These are phyloP conservation scores for Globisporangium alternatum DNA, from an alignment of 352 stramenopile genomes.

Conservation along the genomic window DNA sequence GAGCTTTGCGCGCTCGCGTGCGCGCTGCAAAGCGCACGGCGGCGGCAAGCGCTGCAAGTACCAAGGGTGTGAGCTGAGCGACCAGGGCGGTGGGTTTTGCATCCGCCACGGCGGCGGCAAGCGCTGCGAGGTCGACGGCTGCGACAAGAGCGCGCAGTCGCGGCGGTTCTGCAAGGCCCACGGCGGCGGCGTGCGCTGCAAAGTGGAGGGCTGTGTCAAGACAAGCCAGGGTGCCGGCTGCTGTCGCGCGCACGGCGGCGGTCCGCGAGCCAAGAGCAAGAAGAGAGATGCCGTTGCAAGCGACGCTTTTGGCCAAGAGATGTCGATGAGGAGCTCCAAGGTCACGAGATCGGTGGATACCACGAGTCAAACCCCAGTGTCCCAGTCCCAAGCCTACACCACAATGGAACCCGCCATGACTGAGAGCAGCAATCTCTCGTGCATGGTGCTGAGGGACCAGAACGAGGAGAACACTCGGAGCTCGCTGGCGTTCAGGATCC, in stretches of 20 bases:
- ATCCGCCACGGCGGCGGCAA: slow-evolving; percentile 84
- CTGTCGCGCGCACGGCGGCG: slow-evolving; percentile 45
- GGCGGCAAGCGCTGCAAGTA: slow-evolving; percentile 43
- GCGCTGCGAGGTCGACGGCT: slow-evolving; percentile 42
- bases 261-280: slow-evolving; percentile 20
- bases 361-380: background rate
- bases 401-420: background rate
- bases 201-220: slow-evolving; percentile 37
- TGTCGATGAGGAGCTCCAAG: background rate
- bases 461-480: background rate
- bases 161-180: slow-evolving; percentile 56
- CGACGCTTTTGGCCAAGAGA: background rate
- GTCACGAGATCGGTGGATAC: background rate
- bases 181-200: slow-evolving; percentile 41
- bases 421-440: background rate
- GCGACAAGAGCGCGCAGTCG: slow-evolving; percentile 52
- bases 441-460: background rate
- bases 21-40: slow-evolving; percentile 26
- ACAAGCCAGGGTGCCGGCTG: slow-evolving; percentile 44
- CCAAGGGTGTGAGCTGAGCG: slow-evolving; percentile 21
- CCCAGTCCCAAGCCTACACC: background rate
- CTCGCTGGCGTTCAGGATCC: background rate
- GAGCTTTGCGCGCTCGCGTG: slow-evolving; percentile 16
- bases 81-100: slow-evolving; percentile 36
- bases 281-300: background rate